These are phyloP conservation scores for Pseudocercospora crystallina DNA, from an alignment of 2,329 filamentous ascomycete genomes.

Conservation along the genomic window DNA sequence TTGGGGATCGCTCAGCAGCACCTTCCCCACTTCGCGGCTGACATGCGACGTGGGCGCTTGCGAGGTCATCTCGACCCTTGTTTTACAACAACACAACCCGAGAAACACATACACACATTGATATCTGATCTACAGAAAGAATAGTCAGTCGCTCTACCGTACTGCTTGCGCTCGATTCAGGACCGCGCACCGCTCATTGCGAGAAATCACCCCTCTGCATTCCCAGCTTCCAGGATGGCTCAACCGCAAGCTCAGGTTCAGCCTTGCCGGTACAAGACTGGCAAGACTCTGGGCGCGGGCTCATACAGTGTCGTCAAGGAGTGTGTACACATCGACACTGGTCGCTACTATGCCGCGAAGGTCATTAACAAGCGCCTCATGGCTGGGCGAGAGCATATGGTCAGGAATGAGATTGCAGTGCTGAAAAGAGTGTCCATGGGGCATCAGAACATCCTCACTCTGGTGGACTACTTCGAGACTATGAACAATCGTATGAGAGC, in stretches of 20 bases:
- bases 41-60: background rate
- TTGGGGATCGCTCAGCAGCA: background rate
- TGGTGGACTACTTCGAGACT: slow-evolving; percentile 99
- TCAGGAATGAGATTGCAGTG: slow-evolving; percentile 96
- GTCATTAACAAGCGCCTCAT: slow-evolving; percentile 99
- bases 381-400: slow-evolving; percentile 98
- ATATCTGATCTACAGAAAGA: background rate
- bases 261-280: slow-evolving; percentile 97
- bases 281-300: slow-evolving; percentile 93
- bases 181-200: background rate
- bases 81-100: slow-evolving; percentile 1
- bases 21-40: slow-evolving; percentile 2
- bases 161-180: background rate
- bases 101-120: background rate
- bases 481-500: slow-evolving; percentile 79
- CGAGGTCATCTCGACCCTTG: background rate
- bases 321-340: slow-evolving; percentile 97
- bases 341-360: slow-evolving; percentile 96
- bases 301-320: slow-evolving; percentile 99
- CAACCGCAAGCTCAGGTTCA: slow-evolving; percentile 64
- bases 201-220: background rate
- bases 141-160: background rate
- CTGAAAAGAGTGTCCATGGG: slow-evolving; percentile 98
- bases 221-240: slow-evolving; percentile 19
- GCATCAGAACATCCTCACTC: slow-evolving; percentile 93